phyloP scores from a whole-genome alignment of 2,329 filamentous ascomycete species.

The Dothideomycetidae sp. region DNA sequence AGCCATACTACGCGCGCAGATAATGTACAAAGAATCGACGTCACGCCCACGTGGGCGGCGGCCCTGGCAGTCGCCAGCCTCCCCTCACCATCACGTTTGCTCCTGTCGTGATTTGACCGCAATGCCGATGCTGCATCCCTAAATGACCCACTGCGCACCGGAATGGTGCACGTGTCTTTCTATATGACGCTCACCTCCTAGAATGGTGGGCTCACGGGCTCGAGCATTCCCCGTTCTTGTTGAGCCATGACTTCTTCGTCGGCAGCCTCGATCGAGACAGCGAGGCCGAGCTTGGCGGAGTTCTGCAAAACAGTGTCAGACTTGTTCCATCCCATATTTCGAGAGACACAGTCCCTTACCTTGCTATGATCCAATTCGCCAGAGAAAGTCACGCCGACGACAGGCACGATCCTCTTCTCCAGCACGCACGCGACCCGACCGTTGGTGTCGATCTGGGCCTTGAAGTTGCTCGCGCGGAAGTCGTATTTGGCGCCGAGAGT shows the following conservation, averaged over 20 bases:
- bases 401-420: constrained; percentile 89
- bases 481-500: constrained; percentile 95
- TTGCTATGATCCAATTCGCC: constrained; percentile 93
- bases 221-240: constrained; percentile 44
- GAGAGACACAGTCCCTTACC: constrained; percentile 47
- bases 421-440: constrained; percentile 85
- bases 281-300: constrained; percentile 86
- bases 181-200: constrained; percentile 19
- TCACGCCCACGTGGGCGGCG: background rate
- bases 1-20: constrained; percentile 1
- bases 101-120: constrained; percentile 5
- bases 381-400: constrained; percentile 86
- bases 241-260: constrained; percentile 78
- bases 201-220: constrained; percentile 36
- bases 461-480: constrained; percentile 89
- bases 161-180: constrained; percentile 5
- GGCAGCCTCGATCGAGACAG: constrained; percentile 78
- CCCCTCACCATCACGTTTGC: constrained; percentile 2
- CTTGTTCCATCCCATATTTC: constrained; percentile 15
- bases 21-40: constrained; percentile 7
- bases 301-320: constrained; percentile 48
- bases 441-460: constrained; percentile 87
- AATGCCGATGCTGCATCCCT: background rate
- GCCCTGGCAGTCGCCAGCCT: constrained; percentile 1
- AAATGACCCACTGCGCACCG: background rate